Evolutionary conservation across 257 asterid genomes (phyloP), one percentile per base, ranked within the genome.

Genomic region (Nicotiana knightiana): DNA sequence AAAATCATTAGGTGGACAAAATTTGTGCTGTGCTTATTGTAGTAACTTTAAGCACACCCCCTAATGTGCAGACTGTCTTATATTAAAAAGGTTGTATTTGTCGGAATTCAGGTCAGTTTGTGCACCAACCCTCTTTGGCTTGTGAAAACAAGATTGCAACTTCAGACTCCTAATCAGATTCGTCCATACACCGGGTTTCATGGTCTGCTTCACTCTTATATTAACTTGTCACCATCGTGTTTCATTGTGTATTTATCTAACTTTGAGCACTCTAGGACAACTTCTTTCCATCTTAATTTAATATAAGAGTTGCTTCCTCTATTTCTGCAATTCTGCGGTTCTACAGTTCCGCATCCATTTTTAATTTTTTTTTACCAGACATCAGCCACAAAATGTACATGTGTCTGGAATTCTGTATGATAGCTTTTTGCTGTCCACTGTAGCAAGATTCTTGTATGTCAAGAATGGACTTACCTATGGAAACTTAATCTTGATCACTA

Each of bases 51-150:
- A 24, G 2, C 78, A 71, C 15, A 30, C 28, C 63, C 78, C 53
- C 73, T 3, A 64, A 26, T 81, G 7, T 51, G 78, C 28, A 51
- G 21, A 64, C n/a, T 81, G 12, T 2, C 51, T 18, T 81, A n/a
- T 30, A 7, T 81, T 81, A 51, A 71, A 37, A 63, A 35, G 81
- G 43, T 37, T 83, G 61, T 64, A 15, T 54, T 71, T 80, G 73
- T 89, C 76, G 80, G 30, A 82, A 17, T 68, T 82, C 86, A 96
- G 98, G 98, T 92, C 67, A 88, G 89, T 82, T 75, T 91, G 4
- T 94, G 93, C 85, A 96, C 98, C 84, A 94, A 96, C 89, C 99
- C 99, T 83, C 75, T 96, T 84, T 94, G 99, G 99, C 90, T 96
- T 87, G 97, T 96, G 83, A 96, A 96, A 87, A 96, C 98, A 88